These are phyloP conservation scores for Magnusiomyces suaveolens DNA, from an alignment of 1,139 yeast genomes.

Conservation along the genomic window DNA sequence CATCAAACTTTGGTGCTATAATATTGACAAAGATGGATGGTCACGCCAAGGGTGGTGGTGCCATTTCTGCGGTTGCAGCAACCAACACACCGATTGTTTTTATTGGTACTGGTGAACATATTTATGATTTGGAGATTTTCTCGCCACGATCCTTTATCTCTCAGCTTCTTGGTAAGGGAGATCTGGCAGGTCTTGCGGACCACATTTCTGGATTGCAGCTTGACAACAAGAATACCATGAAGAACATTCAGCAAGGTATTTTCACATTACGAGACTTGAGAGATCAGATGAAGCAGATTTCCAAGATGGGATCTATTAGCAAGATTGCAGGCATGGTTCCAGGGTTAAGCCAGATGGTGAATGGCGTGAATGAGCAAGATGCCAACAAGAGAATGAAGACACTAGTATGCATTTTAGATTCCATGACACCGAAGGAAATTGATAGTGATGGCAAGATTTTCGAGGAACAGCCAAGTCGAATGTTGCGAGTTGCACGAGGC, in stretches of 20 bases:
- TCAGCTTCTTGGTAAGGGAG: conserved; percentile 89
- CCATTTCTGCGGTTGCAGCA: conserved; percentile 96
- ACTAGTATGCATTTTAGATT: conserved; percentile 89
- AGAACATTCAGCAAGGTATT: conserved; percentile 89
- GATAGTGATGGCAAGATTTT: conserved; percentile 85
- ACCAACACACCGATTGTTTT: conserved; percentile 93
- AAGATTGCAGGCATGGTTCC: conserved; percentile 95
- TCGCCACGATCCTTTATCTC: conserved; percentile 85
- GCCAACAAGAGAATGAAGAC: conserved; percentile 70
- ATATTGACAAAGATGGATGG: conserved; percentile 97
- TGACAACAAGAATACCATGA: conserved; percentile 87
- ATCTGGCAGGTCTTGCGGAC: conserved; percentile 86
- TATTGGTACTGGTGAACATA: conserved; percentile 97
- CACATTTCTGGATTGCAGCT: conserved; percentile 82
- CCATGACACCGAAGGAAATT: conserved; percentile 88
- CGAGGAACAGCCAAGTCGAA: conserved; percentile 71
- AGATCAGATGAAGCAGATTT: conserved; percentile 87
- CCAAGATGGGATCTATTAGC: conserved; percentile 93
- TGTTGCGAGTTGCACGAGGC: conserved; percentile 89
- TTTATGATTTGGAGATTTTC: conserved; percentile 84
- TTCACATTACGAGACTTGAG: conserved; percentile 87
- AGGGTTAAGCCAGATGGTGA: conserved; percentile 72
- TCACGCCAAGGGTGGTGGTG: conserved; percentile 99
- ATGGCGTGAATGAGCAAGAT: conserved; percentile 77
- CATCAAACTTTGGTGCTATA: conserved; percentile 89